phyloP scores from a whole-genome alignment of 1,284 basidiomycete genomes.

The Malassezia pachydermatis region DNA sequence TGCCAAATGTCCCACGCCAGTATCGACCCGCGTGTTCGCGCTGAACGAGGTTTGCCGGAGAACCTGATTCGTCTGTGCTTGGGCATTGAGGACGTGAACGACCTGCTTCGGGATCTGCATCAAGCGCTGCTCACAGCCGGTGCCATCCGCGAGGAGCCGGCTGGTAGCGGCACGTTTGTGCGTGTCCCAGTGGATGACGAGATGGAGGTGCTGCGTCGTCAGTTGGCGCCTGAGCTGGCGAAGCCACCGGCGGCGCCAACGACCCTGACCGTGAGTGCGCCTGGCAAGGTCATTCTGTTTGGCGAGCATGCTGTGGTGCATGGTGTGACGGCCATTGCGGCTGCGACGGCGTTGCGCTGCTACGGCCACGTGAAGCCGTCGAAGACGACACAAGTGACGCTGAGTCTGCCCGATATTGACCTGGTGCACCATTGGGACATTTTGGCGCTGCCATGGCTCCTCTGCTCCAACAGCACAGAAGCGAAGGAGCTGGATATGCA shows the following conservation, averaged over 20 bases:
- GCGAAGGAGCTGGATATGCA: slow-evolving; percentile 49
- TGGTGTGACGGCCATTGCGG: slow-evolving; percentile 89
- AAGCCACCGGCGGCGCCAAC: slow-evolving; percentile 22
- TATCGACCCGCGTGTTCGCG: slow-evolving; percentile 83
- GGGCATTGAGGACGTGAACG: slow-evolving; percentile 88
- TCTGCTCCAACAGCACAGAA: slow-evolving; percentile 52
- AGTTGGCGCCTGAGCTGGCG: background rate
- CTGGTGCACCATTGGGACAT: slow-evolving; percentile 74
- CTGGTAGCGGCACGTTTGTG: slow-evolving; percentile 13
- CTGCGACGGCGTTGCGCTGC: slow-evolving; percentile 86
- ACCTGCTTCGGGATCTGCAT: slow-evolving; percentile 89
- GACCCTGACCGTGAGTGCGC: slow-evolving; percentile 52
- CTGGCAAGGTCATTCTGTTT: slow-evolving; percentile 95
- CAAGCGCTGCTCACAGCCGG: slow-evolving; percentile 82
- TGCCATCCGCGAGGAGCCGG: slow-evolving; percentile 55
- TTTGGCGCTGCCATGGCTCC: slow-evolving; percentile 65
- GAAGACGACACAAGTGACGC: slow-evolving; percentile 63
- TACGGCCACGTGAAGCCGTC: slow-evolving; percentile 73
- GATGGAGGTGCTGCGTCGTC: slow-evolving; percentile 13
- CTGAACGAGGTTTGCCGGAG: slow-evolving; percentile 86
- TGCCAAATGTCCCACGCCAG: slow-evolving; percentile 99
- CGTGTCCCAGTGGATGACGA: slow-evolving; percentile 22
- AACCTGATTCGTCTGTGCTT: slow-evolving; percentile 96
- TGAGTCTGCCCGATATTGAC: slow-evolving; percentile 71
- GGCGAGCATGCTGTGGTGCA: slow-evolving; percentile 99